phyloP scores from a whole-genome alignment of 2,329 filamentous ascomycete species.

The Fusarium luffae region DNA sequence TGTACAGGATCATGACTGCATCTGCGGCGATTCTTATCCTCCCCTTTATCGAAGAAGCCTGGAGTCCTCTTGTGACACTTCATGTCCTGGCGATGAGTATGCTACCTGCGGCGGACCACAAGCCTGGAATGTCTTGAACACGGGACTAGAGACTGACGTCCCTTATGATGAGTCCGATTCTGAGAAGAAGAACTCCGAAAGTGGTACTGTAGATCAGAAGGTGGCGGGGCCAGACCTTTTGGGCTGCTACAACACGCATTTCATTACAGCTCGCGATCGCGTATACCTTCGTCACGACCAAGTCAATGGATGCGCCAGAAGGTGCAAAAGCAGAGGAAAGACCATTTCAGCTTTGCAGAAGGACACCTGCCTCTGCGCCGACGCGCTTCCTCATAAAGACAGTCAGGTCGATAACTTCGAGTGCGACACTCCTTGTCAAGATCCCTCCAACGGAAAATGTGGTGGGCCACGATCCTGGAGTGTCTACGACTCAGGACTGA shows the following conservation, averaged over 20 bases:
- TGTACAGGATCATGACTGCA: neutral
- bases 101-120: neutral
- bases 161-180: neutral
- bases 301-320: neutral
- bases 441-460: neutral
- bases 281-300: neutral
- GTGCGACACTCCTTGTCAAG: neutral
- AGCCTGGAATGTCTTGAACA: constrained; percentile 2
- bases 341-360: neutral
- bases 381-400: neutral
- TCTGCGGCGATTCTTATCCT: constrained; percentile 15
- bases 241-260: neutral
- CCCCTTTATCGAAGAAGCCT: neutral
- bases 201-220: fast-evolving
- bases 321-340: neutral
- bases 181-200: neutral
- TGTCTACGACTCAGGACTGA: neutral
- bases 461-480: neutral
- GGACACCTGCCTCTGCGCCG: neutral
- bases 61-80: neutral
- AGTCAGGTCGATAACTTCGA: neutral
- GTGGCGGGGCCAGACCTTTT: neutral
- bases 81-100: neutral
- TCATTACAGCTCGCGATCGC: neutral
- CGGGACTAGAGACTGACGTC: neutral